Base-by-base conservation (phyloP, 306 rosid genomes). In the Prunus mira region DNA sequence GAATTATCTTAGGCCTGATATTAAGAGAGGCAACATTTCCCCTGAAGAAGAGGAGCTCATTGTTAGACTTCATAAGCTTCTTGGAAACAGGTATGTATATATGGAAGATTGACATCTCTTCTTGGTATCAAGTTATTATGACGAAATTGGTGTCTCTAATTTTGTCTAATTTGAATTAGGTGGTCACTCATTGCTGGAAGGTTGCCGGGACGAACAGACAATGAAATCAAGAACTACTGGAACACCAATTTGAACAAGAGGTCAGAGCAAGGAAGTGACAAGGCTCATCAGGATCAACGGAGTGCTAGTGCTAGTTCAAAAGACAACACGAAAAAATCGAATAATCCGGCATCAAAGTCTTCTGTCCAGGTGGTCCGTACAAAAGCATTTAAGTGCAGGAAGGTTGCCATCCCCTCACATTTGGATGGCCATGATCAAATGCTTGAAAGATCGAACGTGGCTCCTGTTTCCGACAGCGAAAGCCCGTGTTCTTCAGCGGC, bases 161-260 rank as follows among this genome's bases (percentile, higher is more conserved):
- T 60, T 60, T 24, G 65, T 27, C 1, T n/a, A 56, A 11, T 56
- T 51, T 52, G 1, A 0, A 20, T 43, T 63, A 81, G 84, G 10
- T 76, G 81, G 84, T 81, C 84, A n/a, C 64, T 81, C 17, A 76
- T 76, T 2, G 84, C 81, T 1, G 81, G 84, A 34, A 81, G 84
- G 41, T 34, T 81, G 62, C 84, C 84, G 2, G 84, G 84, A 4
- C 81, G 81, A 57, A 81, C 84, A 32, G 84, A 76, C 78, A 81
- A 81, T 76, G 84, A 81, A 76, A 81, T 81, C 30, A 76, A 81
- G 69, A 81, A 81, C 54, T 76, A 76, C 22, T 76, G 84, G 84
- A 81, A 76, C 47, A 81, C 81, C 32, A 65, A 34, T 34, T 65
- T 81, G 41, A 12, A 81, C 74, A 81, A 71, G 62, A 81, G 54